Evolutionary conservation across 768 basidiomycete genomes (phyloP).

Genomic region (Phanerochaete carnosa): DNA sequence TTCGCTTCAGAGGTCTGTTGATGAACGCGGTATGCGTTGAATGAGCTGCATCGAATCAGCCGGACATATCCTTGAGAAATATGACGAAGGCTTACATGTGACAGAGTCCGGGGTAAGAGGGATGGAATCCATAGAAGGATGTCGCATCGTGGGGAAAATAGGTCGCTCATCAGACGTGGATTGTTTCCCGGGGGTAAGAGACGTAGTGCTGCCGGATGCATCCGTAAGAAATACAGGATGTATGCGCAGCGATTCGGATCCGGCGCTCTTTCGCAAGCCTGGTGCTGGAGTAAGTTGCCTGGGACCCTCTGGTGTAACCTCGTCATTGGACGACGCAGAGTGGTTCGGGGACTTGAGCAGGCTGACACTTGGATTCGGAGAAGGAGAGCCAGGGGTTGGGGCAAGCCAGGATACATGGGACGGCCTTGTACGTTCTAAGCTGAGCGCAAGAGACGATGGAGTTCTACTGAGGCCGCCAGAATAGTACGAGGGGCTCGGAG

Average conservation of each 20-base stretch:
- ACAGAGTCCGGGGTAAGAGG: slow-evolving; percentile 2
- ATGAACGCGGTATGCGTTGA: slow-evolving; percentile 52
- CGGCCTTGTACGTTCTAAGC: slow-evolving; percentile 3
- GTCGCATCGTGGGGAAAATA: neutral
- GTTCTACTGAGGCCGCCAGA: neutral
- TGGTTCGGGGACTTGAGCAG: neutral
- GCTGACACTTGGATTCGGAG: slow-evolving; percentile 1
- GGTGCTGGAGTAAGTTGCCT: neutral
- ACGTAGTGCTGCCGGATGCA: neutral
- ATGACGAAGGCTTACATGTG: neutral
- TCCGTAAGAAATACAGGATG: neutral
- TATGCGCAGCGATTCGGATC: neutral
- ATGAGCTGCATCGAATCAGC: slow-evolving; percentile 4
- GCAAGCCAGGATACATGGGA: slow-evolving; percentile 8
- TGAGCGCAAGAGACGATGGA: slow-evolving; percentile 2
- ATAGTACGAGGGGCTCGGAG: neutral
- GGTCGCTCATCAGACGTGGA: neutral
- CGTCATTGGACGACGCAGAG: neutral
- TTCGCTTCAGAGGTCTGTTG: slow-evolving; percentile 61
- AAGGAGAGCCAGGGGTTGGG: neutral
- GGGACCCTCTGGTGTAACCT: neutral
- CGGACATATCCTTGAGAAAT: neutral
- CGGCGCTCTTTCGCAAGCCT: neutral
- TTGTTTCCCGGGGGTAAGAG: neutral
- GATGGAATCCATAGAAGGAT: slow-evolving; percentile 1